Conservation (phyloP, 768 basidiomycete species). For the Mycena floridula region DNA sequence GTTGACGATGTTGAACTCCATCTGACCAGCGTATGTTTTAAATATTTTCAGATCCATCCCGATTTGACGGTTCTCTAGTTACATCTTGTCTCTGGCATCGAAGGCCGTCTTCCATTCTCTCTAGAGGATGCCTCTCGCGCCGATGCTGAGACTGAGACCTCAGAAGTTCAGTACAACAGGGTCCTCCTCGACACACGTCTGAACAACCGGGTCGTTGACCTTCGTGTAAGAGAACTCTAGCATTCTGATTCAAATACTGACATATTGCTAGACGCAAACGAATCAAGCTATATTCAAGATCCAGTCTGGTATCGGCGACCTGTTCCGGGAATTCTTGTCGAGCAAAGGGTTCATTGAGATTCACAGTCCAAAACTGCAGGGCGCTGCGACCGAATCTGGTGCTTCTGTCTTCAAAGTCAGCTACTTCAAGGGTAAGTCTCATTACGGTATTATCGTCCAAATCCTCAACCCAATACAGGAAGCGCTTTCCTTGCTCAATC, state of each 20-base stretch:
- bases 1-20: conserved; percentile 85
- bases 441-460: conserved; percentile 1
- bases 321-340: conserved; percentile 82
- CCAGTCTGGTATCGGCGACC: conserved; percentile 80
- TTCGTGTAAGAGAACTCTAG: conserved; percentile 68
- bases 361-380: conserved; percentile 95
- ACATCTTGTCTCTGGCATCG: conserved; percentile 73
- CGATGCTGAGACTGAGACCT: conserved; percentile 59
- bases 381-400: conserved; percentile 94
- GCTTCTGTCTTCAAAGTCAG: conserved; percentile 96
- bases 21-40: conserved; percentile 61
- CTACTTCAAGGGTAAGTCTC: conserved; percentile 86
- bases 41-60: neutral
- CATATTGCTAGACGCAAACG: conserved; percentile 66
- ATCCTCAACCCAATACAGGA: conserved; percentile 37
- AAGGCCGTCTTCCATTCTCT: conserved; percentile 81
- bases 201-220: conserved; percentile 90
- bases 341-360: conserved; percentile 83
- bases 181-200: conserved; percentile 92
- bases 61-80: no score
- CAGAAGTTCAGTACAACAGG: conserved; percentile 60
- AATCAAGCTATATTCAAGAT: conserved; percentile 95
- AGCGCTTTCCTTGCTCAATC: conserved; percentile 92
- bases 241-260: no score
- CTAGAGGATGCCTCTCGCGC: conserved; percentile 89